Conservation (phyloP, 495 filamentous ascomycete species). For the Hypoxylon rickii region DNA sequence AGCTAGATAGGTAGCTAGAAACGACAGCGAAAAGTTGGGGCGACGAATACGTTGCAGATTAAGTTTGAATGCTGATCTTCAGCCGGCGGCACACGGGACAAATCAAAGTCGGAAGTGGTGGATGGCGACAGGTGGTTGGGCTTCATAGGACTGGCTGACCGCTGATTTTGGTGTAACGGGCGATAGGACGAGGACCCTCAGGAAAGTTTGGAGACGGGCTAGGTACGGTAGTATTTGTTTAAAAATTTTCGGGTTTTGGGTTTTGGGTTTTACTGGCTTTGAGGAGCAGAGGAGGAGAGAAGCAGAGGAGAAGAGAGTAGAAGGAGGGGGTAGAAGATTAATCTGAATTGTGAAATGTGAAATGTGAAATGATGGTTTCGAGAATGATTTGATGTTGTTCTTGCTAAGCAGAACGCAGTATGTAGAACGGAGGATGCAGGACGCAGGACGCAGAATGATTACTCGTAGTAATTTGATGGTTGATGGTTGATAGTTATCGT, state of each 20-base stretch:
- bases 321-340: not conserved
- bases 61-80: conserved; percentile 29
- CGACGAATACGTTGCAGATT: conserved; percentile 26
- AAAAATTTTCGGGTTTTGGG: no score
- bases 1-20: not conserved
- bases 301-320: no score
- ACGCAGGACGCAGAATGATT: no score
- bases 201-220: not conserved
- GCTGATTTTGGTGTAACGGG: conserved; percentile 29
- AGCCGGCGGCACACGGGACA: conserved; percentile 20
- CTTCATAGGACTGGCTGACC: conserved; percentile 35
- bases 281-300: no score
- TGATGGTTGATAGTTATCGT: conserved; percentile 18
- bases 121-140: conserved; percentile 37
- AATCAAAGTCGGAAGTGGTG: conserved; percentile 26
- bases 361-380: no score
- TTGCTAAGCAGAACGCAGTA: no score
- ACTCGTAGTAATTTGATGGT: no score
- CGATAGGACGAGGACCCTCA: conserved; percentile 2
- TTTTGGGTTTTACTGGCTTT: no score
- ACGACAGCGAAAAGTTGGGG: conserved; percentile 11
- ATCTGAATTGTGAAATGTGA: not conserved
- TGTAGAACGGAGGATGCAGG: no score
- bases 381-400: no score
- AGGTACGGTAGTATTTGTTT: no score